Evolutionary conservation across 164 flowering plant genomes (phyloP), one percentile per base, ranked within the genome.

Genomic region (Saururus chinensis): DNA sequence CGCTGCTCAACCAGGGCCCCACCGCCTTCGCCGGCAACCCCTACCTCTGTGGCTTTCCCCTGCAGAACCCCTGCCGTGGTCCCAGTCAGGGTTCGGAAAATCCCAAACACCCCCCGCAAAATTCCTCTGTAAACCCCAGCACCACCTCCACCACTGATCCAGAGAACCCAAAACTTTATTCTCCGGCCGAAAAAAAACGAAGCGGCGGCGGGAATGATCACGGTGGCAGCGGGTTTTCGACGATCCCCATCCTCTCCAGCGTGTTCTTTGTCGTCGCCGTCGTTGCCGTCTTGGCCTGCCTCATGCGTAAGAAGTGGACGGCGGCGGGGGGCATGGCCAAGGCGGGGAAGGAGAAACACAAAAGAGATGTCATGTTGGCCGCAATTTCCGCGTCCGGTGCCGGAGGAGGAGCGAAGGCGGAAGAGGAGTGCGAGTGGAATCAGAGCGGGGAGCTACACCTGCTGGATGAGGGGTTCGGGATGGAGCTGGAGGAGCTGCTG

Each of bases 401-500:
- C 49, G 14, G 49, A 12, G 14, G 17, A 17, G 14, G 4, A 12
- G 6, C 37, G 37, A 30, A 45, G 49, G 49, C 7, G 49, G 49
- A 42, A 13, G 49, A 45, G 49, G 49, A 45, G 14, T 12, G 14
- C 49, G 17, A 17, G 11, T 45, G 49, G 17, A 45, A 17, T 8
- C 17, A 17, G 49, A 82, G 76, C 25, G 93, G 97, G 68, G 86
- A 86, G 66, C 91, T 85, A 60, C 80, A 78, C 25, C 81, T 82
- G 56, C 0, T 95, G 23, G 98, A 56, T 4, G 66, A 63, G 16
- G 92, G 88, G 66, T 83, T 90, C 56, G 76, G 63, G 55, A 71
- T 88, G 81, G 99, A 84, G 59, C 72, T 95, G 51, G 99, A 95
- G 75, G 99, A 90, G 74, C 74, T 95, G 83, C 71, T 95, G 78